Percentiles rank a stretch among this genome's conserved stretches.
Conservation (phyloP, 78 protist genomes). For the Isochrysis galbana region DNA sequence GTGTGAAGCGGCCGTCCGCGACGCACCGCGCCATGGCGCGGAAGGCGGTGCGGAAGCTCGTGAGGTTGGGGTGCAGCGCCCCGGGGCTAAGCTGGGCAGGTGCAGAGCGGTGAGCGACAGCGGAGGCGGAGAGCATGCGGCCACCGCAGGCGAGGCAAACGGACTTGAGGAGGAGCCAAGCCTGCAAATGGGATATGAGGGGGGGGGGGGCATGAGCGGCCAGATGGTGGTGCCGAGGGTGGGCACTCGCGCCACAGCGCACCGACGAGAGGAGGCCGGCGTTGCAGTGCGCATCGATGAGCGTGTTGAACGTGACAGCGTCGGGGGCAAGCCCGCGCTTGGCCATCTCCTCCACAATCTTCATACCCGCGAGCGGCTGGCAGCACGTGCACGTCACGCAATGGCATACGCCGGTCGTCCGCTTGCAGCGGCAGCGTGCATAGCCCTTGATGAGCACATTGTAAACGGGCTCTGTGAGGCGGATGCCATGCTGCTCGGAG, state of each 20-base stretch:
- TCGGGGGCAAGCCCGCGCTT: not conserved
- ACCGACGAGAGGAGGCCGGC: not conserved
- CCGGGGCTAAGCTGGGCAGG: not conserved
- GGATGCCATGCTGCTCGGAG: too few species aligned
- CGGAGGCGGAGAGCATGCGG: too few species aligned
- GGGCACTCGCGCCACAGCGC: not conserved
- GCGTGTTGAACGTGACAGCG: slow-evolving; percentile 18
- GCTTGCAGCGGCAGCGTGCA: not conserved
- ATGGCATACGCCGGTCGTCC: not conserved
- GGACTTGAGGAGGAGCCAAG: not conserved
- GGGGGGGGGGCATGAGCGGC: not conserved
- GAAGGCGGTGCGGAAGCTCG: not conserved
- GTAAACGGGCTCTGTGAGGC: not conserved
- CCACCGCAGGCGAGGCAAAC: not conserved
- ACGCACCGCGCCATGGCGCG: not conserved
- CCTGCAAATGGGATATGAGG: not conserved
- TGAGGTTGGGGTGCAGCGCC: not conserved
- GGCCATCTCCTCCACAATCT: not conserved
- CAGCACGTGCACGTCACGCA: not conserved
- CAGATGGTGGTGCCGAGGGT: too few species aligned
- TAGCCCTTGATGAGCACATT: not conserved
- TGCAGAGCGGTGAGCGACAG: not conserved
- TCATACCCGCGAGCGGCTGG: not conserved
- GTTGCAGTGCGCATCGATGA: not conserved
- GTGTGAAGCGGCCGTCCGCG: not conserved